Conservation (phyloP, 768 basidiomycete genomes). For the Amanita molliuscula region DNA sequence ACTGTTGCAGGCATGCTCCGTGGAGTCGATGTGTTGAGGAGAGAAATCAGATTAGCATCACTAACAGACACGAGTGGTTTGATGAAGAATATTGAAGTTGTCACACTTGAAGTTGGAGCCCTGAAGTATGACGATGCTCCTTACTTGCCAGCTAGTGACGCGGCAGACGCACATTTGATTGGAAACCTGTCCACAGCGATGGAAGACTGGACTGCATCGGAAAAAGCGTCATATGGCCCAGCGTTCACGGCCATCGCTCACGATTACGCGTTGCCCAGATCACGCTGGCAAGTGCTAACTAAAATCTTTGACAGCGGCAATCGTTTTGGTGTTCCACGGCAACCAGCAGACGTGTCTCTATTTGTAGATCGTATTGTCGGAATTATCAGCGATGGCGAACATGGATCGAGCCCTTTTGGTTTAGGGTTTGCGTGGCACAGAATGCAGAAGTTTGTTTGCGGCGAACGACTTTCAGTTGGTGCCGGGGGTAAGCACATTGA, state of each 20-base stretch:
- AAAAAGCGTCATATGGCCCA: constrained; percentile 61
- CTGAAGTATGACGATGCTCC: background rate
- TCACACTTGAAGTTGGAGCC: constrained; percentile 63
- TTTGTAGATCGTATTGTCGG: constrained; percentile 51
- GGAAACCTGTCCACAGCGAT: constrained; percentile 35
- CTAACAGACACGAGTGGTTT: constrained; percentile 43
- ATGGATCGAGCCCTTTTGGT: constrained; percentile 30
- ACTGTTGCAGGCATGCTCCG: constrained; percentile 63
- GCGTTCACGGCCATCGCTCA: constrained; percentile 48
- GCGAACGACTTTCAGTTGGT: constrained; percentile 63
- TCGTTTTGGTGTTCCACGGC: constrained; percentile 32
- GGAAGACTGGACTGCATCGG: constrained; percentile 66
- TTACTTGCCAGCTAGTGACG: background rate
- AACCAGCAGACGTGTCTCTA: constrained; percentile 42
- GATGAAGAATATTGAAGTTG: constrained; percentile 59
- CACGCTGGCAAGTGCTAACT: constrained; percentile 19
- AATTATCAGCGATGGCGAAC: constrained; percentile 49
- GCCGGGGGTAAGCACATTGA: constrained; percentile 54
- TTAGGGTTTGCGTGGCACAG: constrained; percentile 37
- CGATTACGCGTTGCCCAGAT: constrained; percentile 15
- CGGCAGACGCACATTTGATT: background rate
- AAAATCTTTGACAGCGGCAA: constrained; percentile 27
- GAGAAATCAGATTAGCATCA: constrained; percentile 55
- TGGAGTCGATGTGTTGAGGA: constrained; percentile 61
- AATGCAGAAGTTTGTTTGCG: constrained; percentile 46